Conservation (phyloP, 345 rosid species). For the Zanthoxylum bungeanum region DNA sequence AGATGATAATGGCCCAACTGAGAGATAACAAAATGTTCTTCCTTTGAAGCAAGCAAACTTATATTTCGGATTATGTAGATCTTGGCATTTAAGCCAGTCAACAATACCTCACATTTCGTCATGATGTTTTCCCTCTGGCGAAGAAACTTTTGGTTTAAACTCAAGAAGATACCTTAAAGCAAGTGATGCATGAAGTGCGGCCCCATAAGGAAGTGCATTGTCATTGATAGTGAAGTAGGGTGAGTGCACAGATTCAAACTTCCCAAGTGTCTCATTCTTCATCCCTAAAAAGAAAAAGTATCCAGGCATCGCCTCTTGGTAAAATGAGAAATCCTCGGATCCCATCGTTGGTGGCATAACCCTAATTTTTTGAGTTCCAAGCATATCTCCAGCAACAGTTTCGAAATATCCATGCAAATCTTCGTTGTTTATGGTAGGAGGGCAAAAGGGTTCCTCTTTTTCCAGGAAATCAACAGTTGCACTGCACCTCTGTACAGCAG, state of each 20-base stretch:
- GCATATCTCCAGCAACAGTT: conserved; percentile 56
- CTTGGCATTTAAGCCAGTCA: not conserved
- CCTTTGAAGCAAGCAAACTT: too few relatives aligned
- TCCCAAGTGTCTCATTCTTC: conserved; percentile 41
- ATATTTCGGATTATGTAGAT: too few relatives aligned
- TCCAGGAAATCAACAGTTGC: conserved; percentile 55
- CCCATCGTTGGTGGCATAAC: conserved; percentile 79
- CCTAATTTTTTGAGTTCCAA: conserved; percentile 48
- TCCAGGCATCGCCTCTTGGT: conserved; percentile 77
- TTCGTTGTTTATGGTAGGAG: conserved; percentile 64
- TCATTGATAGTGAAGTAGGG: conserved; percentile 68
- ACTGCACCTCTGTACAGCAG: conserved; percentile 79
- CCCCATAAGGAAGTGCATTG: conserved; percentile 76
- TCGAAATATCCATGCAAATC: conserved; percentile 51
- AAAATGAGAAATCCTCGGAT: conserved; percentile 86
- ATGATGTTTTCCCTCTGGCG: conserved; percentile 20
- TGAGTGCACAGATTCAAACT: conserved; percentile 42
- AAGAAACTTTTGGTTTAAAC: conserved; percentile 24
- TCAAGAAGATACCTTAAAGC: conserved; percentile 60
- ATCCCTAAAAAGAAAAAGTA: conserved; percentile 64
- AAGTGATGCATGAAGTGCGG: conserved; percentile 87
- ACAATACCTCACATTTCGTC: conserved; percentile 59
- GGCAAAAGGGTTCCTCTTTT: conserved; percentile 49
- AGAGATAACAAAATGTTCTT: too few relatives aligned
- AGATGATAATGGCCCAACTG: too few relatives aligned